Base-by-base conservation (phyloP, 495 filamentous ascomycete genomes). In the Neurospora cerealis region DNA sequence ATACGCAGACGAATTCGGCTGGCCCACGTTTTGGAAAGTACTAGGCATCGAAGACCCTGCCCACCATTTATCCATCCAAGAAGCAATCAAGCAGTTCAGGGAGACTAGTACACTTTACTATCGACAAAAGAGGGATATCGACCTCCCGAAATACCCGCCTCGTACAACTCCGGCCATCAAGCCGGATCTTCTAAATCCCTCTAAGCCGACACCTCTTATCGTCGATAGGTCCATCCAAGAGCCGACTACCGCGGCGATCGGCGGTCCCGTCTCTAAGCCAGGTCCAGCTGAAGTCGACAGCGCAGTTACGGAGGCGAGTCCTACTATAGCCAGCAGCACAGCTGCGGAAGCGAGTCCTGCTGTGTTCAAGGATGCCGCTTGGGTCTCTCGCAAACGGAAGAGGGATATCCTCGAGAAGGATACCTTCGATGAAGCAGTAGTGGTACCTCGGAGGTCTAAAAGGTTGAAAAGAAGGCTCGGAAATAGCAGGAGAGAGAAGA, bases 1-100 rank as follows among this genome's bases (percentile, higher is more conserved):
- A 0, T 84, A 80, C 34, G 74, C 78, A 34, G 79, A 80, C n/a
- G n/a, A 72, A 40, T 77, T 78, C 54, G 70, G 70, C 42, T 69
- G 66, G 21, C 19, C 70, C 3, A 19, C 70, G 13, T 71, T 87
- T 17, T 83, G 79, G 74, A 46, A 70, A 1, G 71, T 70, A 6
- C 74, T 87, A 36, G 75, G 74, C 10, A 73, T 87, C 54, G 80
- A 72, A 36, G 81, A 77, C 7, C 24, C 79, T 2, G 80, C 78
- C 7, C 80, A 86, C 32, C 83, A 83, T 36, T 74, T 78, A 0
- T 79, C 76, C 2, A 60, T 87, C 0, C 4, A 71, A 79, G n/a
- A n/a, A 17, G 77, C 79, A 5, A 79, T 85, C 71, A 41, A 36
- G 1, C 69, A 75, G 9, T 77, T 85, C 70, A 78, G 72, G 37